Base-by-base conservation (phyloP, 108 stramenopile genomes). In the Skeletonema grethae region DNA sequence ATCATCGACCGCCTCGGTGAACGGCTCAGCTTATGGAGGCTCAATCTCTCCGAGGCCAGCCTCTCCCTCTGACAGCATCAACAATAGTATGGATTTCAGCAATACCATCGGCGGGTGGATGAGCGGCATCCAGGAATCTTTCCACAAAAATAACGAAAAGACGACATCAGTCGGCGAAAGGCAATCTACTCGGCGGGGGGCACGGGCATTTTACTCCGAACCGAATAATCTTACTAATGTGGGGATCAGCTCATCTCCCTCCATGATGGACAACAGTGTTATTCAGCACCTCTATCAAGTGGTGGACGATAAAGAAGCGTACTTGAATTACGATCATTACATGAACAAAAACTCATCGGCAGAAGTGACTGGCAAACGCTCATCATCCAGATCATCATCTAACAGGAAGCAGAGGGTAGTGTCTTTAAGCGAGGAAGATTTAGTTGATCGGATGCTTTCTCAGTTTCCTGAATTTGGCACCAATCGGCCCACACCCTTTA, bases 391-490 rank as follows among this genome's bases (percentile, higher is more conserved):
- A 43, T 16, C 45, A 43, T 20, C 29, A 30, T 30, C 25, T 36
- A 56, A 4, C 0, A 67, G 48, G n/a, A 61, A 72, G 45, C 70
- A 35, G 31, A 2, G n/a, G 16, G 61, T 32, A 20, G 70, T 39
- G n/a, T 58, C 36, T 32, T 24, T 67, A 43, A 82, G 82, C 24
- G 88, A 89, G 38, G 88, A 91, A 67, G 88, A 87, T 55, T 18
- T 83, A 35, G 90, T 88, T 4, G 85, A 84, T 66, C 64, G 77
- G 29, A 67, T 88, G 79, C 72, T 94, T 25, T 79, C 88, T 24
- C 90, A 94, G 58, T 94, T 94, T 82, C 93, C 93, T 2, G 80
- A 82, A 36, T 82, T 67, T 56, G 80, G 80, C 12, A 82, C 80
- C 10, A 82, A 82, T 43, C 69, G 68, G 5, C 80, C 80, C 15